These are phyloP conservation scores for Fusarium burgessii DNA, from an alignment of 2,329 filamentous ascomycete species.

Conservation along the genomic window DNA sequence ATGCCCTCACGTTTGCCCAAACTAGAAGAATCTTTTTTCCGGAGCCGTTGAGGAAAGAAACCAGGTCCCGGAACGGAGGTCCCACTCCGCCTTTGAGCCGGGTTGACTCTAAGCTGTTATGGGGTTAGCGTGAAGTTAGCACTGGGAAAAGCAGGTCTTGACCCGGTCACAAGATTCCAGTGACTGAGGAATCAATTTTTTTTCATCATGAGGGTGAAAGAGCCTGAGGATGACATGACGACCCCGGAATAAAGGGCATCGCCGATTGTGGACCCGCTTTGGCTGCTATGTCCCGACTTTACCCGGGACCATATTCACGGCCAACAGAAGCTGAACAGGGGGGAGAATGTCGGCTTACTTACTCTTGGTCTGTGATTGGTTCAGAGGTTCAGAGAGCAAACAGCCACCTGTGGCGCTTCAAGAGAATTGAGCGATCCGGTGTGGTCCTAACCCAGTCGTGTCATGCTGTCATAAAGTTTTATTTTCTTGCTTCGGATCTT, in stretches of 20 bases:
- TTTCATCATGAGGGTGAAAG: not conserved
- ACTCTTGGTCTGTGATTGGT: slow-evolving; percentile 53
- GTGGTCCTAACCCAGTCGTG: slow-evolving; percentile 28
- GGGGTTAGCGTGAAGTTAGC: not conserved
- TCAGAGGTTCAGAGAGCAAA: too few species aligned
- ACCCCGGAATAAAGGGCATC: slow-evolving; percentile 45
- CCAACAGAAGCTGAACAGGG: slow-evolving; percentile 2
- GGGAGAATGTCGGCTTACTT: slow-evolving; percentile 28
- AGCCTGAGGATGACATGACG: slow-evolving; percentile 29
- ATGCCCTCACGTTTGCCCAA: slow-evolving; percentile 33
- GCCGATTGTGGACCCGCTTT: slow-evolving; percentile 15
- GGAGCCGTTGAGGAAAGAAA: slow-evolving; percentile 32
- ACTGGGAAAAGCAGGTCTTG: slow-evolving; percentile 10
- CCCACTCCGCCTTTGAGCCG: slow-evolving; percentile 32
- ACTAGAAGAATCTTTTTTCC: slow-evolving; percentile 44
- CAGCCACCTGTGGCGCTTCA: slow-evolving; percentile 40
- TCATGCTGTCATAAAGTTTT: slow-evolving; percentile 59
- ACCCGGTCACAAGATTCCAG: slow-evolving; percentile 4
- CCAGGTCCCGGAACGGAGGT: slow-evolving; percentile 21
- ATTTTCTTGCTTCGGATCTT: slow-evolving; percentile 43
- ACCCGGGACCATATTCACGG: slow-evolving; percentile 47
- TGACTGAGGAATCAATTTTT: slow-evolving; percentile 6
- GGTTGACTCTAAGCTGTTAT: slow-evolving; percentile 6
- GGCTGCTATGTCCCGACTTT: slow-evolving; percentile 49
- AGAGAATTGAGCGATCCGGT: slow-evolving; percentile 23